Evolutionary conservation across 768 basidiomycete species (phyloP).

Genomic region (Grammothele lineata): DNA sequence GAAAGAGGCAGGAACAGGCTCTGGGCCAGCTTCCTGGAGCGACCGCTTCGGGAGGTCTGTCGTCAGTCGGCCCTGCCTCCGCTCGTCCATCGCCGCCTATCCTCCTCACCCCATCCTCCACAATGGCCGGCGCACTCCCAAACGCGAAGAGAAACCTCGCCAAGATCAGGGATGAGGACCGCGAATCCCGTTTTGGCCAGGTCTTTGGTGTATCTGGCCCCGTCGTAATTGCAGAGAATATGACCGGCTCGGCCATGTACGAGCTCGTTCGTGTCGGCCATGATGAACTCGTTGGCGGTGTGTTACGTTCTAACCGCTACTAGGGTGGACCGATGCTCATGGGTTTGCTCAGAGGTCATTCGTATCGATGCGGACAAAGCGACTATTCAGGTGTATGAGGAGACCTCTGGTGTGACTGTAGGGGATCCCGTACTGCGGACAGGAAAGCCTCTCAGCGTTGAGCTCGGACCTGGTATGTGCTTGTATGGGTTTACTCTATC

Average conservation of each 20-base stretch:
- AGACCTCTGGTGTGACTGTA: conserved; percentile 98
- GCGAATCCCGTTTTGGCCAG: conserved; percentile 80
- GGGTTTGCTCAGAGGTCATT: conserved; percentile 99
- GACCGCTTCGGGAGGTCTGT: conserved; percentile 7
- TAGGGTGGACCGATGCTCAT: conserved; percentile 2
- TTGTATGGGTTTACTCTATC: neutral
- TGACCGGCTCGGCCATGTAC: conserved; percentile 95
- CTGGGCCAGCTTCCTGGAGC: too few relatives aligned
- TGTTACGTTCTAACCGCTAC: too few relatives aligned
- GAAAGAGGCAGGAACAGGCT: too few relatives aligned
- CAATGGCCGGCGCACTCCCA: conserved; percentile 89
- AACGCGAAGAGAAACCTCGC: conserved; percentile 86
- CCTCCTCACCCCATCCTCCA: conserved; percentile 12
- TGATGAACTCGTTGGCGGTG: conserved; percentile 96
- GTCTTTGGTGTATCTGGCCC: conserved; percentile 97
- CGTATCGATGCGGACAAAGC: conserved; percentile 97
- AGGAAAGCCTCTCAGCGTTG: conserved; percentile 96
- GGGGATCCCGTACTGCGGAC: conserved; percentile 97
- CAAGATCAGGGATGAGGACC: conserved; percentile 88
- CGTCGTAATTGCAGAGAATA: conserved; percentile 96
- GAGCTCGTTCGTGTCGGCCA: conserved; percentile 98
- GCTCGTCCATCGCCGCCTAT: conserved; percentile 2
- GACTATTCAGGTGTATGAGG: conserved; percentile 99
- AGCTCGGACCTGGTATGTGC: conserved; percentile 86
- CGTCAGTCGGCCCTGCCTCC: conserved; percentile 14